Percentiles rank a stretch among this genome's conserved stretches.
Conservation (phyloP, 1,284 basidiomycete genomes). For the Sanguinoderma infundibulare region DNA sequence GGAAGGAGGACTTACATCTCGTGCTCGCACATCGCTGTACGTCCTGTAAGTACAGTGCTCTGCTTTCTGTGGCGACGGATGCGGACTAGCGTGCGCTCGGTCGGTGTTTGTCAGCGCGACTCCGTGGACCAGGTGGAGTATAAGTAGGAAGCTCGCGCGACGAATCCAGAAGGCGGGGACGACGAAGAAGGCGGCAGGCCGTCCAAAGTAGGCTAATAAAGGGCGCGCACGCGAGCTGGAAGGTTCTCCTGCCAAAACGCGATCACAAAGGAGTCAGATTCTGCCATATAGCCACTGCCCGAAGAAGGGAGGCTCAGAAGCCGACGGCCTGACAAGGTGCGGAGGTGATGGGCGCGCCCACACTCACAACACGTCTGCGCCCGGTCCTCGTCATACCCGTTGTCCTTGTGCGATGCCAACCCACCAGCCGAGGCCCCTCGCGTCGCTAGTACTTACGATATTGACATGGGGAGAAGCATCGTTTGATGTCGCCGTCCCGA, state of each 20-base stretch:
- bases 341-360: neutral
- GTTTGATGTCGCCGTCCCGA: neutral
- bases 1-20: conserved; percentile 50
- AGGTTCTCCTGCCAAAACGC: neutral
- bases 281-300: too few relatives aligned
- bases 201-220: neutral
- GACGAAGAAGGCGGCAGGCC: neutral
- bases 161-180: too few relatives aligned
- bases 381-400: neutral
- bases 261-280: neutral
- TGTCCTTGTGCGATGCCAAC: too few relatives aligned
- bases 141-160: too few relatives aligned
- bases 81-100: too few relatives aligned
- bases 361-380: neutral
- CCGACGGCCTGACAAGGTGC: too few relatives aligned
- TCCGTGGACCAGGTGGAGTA: too few relatives aligned
- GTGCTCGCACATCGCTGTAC: conserved; percentile 55
- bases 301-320: neutral
- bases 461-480: neutral
- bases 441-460: too few relatives aligned
- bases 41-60: neutral
- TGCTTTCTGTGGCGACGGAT: neutral
- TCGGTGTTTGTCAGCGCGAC: too few relatives aligned
- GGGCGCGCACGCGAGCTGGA: neutral
- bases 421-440: neutral